These are phyloP conservation scores for Hyphopichia buzzinii DNA, from an alignment of 1,139 yeast species.

Conservation along the genomic window DNA sequence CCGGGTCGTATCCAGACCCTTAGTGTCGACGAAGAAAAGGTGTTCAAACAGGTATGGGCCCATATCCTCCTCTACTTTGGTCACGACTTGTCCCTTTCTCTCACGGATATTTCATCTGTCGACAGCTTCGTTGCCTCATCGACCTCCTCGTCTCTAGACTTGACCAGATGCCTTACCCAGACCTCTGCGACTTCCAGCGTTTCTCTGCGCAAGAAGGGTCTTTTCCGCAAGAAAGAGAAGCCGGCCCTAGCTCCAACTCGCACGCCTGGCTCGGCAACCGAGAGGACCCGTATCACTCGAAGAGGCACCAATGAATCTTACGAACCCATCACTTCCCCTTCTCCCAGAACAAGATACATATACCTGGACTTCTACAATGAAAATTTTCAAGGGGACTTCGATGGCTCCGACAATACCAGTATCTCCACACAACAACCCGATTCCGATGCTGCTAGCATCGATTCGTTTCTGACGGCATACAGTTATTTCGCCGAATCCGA, in stretches of 20 bases:
- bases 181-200: slow-evolving; percentile 27
- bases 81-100: slow-evolving; percentile 30
- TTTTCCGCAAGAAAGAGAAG: slow-evolving; percentile 16
- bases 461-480: slow-evolving; percentile 37
- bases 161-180: slow-evolving; percentile 10
- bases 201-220: slow-evolving; percentile 21
- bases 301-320: slow-evolving; percentile 28
- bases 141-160: slow-evolving; percentile 17
- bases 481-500: background rate
- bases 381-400: slow-evolving; percentile 21
- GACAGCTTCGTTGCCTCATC: slow-evolving; percentile 36
- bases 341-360: slow-evolving; percentile 20
- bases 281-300: slow-evolving; percentile 13
- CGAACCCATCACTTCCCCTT: slow-evolving; percentile 22
- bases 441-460: slow-evolving; percentile 26
- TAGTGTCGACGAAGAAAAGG: slow-evolving; percentile 39
- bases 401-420: slow-evolving; percentile 5
- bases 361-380: slow-evolving; percentile 23
- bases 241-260: slow-evolving; percentile 11
- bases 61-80: slow-evolving; percentile 37
- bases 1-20: slow-evolving; percentile 45
- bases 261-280: background rate
- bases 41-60: slow-evolving; percentile 45
- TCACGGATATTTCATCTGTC: slow-evolving; percentile 29
- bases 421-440: background rate